These are phyloP conservation scores for Crithidia bombi DNA, from an alignment of 208 protist genomes.

Conservation along the genomic window DNA sequence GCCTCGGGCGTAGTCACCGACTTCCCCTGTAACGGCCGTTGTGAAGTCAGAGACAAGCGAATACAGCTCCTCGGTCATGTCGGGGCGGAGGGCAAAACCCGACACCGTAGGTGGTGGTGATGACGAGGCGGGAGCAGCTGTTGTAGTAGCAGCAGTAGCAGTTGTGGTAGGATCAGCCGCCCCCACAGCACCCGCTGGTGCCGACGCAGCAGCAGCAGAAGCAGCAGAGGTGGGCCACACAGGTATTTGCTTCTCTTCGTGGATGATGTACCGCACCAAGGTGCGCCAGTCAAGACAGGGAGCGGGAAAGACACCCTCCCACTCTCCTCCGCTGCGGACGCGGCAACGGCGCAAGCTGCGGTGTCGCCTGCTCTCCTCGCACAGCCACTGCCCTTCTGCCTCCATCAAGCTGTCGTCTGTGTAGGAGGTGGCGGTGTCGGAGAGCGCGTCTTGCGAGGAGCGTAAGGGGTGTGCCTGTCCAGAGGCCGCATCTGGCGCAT, in stretches of 20 bases:
- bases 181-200: background rate
- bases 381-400: slow-evolving; percentile 8
- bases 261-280: slow-evolving; percentile 39
- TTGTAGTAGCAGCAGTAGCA: background rate
- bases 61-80: background rate
- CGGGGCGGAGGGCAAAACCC: background rate
- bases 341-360: background rate
- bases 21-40: slow-evolving; percentile 3
- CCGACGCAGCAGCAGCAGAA: background rate
- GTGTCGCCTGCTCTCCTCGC: background rate
- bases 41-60: slow-evolving; percentile 19
- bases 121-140: background rate
- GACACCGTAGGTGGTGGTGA: background rate
- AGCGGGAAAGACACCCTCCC: background rate
- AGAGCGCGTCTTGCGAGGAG: background rate
- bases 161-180: too few species aligned
- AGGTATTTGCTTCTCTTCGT: slow-evolving; percentile 18
- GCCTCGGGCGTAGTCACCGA: slow-evolving; percentile 6
- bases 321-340: background rate
- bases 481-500: too few species aligned
- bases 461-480: too few species aligned
- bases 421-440: slow-evolving; percentile 21
- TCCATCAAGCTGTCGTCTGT: slow-evolving; percentile 10
- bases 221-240: background rate
- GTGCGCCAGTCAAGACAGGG: slow-evolving; percentile 36